Evolutionary conservation across 1,284 basidiomycete genomes (phyloP), one percentile per base, ranked within the genome.

Genomic region (Ganoderma sinense): DNA sequence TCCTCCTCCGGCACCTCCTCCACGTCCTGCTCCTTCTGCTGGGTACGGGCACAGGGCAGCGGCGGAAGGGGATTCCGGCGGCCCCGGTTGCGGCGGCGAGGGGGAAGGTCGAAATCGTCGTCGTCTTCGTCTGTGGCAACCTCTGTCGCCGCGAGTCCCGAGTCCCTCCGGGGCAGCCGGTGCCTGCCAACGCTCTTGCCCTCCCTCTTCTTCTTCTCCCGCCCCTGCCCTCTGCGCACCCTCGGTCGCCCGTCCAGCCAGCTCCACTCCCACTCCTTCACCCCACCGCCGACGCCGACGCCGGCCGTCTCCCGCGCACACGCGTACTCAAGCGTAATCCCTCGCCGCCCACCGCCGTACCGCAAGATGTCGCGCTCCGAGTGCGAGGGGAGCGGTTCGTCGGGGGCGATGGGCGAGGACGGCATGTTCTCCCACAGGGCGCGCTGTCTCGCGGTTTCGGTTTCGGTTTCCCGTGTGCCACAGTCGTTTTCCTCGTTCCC

Each of bases 371-470:
- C 86, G 4, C 69, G 65, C 65, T 83, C 74, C 40, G 64, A 33
- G 40, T 62, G 64, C 83, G 53, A 3, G 4, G 82, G 7, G n/a
- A 85, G 83, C 2, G 88, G 84, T 11, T 51, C 48, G 1, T 82
- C 82, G 39, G 88, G 78, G 33, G 65, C 69, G 7, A 64, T 33
- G 0, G 91, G 91, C 0, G 90, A 92, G 0, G 90, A 91, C 63
- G 89, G 91, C 91, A 92, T 92, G 76, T 85, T 87, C 74, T 92
- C 90, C 89, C 89, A 93, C 4, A 80, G 73, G 81, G 82, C 56
- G 78, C 81, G 65, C 78, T 76, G 10, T 82, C 82, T 23, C 33
- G 33, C 7, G 33, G 3, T 33, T 33, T 33, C 33, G 3, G 33
- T 33, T 33, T 33, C 33, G 33, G 33, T 33, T 13, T n/a, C 48